Evolutionary conservation across 1,139 yeast genomes (phyloP), one percentile per base, ranked within the genome.

Genomic region (Pneumocystis sp.): DNA sequence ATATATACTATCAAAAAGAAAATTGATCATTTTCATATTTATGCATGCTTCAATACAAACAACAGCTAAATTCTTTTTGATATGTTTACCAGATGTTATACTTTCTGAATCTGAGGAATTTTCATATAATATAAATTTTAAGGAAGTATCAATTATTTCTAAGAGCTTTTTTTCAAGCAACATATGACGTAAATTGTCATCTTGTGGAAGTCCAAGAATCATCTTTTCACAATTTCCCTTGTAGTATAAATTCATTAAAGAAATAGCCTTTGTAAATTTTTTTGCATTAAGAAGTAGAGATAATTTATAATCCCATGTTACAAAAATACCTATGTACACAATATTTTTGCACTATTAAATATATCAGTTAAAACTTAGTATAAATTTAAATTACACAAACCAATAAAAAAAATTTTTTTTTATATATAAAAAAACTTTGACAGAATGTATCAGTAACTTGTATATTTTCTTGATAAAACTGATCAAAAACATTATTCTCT

Each of bases 221-320:
- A 76, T 72, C 65, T 83, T 72, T 65, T 82, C 83, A 0, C 82
- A 81, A 1, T 76, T 74, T 34, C 85, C 82, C 4, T 73, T 72
- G 70, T 83, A 88, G 72, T 81, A 86, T 17, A 76, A 75, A 63
- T 82, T 78, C 0, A 87, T 86, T 12, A 81, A 75, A 4, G 77
- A 74, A 37, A 88, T 77, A 0, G 95, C 93, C 1, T 75, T 76
- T 15, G 81, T 74, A 66, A 84, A 86, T 45, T 80, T 75, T 0
- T 81, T 82, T 5, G 74, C 70, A 10, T 82, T 76, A 68, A 88
- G 76, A 17, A 83, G 73, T 17, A 76, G 80, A 66, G 79, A 76
- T 19, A 85, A 73, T 31, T 81, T 76, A 70, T 87, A 95, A 0
- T 90, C 89, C 96, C 96, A 89, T 70, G 82, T 85, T 4, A 84